A percentile compares a stretch with the other conserved stretches of the same genome.
phyloP scores from a whole-genome alignment of 176 grass and related monocot genomes.

The Oryza rufipogon region DNA sequence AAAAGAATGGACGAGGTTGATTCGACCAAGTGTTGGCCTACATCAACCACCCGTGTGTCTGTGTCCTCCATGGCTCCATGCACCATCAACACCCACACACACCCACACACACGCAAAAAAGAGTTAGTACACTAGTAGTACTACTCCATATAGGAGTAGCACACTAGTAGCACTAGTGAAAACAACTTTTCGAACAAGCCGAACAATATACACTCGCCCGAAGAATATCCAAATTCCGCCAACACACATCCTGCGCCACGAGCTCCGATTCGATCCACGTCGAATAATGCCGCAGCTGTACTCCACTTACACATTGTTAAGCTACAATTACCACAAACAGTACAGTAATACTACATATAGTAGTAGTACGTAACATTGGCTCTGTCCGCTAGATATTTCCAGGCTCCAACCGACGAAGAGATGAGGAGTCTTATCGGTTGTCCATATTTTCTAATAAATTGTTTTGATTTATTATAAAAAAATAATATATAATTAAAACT shows the following conservation, averaged over 20 bases:
- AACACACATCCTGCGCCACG: neutral
- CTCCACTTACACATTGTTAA: neutral
- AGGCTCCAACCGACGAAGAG: too few relatives aligned
- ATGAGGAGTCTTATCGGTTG: too few relatives aligned
- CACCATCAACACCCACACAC: neutral
- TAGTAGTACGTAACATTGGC: neutral
- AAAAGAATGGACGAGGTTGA: conserved; percentile 20
- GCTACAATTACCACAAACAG: neutral
- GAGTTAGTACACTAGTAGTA: too few relatives aligned
- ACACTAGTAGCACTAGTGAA: neutral
- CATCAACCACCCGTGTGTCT: neutral
- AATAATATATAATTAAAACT: too few relatives aligned
- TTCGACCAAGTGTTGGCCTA: neutral
- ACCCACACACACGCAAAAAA: neutral
- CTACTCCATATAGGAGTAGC: too few relatives aligned
- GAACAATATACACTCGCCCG: neutral
- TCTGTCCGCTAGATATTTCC: conserved; percentile 21
- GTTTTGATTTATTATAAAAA: too few relatives aligned
- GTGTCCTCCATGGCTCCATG: too few relatives aligned
- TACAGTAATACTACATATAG: too few relatives aligned
- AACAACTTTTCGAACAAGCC: neutral
- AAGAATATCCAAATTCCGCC: conserved; percentile 9
- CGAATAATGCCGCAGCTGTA: neutral
- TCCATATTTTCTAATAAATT: too few relatives aligned
- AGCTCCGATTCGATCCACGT: conserved; percentile 18